Base-by-base conservation (phyloP, 192 early-diverging fungal genomes). In the Coemansia sp. region DNA sequence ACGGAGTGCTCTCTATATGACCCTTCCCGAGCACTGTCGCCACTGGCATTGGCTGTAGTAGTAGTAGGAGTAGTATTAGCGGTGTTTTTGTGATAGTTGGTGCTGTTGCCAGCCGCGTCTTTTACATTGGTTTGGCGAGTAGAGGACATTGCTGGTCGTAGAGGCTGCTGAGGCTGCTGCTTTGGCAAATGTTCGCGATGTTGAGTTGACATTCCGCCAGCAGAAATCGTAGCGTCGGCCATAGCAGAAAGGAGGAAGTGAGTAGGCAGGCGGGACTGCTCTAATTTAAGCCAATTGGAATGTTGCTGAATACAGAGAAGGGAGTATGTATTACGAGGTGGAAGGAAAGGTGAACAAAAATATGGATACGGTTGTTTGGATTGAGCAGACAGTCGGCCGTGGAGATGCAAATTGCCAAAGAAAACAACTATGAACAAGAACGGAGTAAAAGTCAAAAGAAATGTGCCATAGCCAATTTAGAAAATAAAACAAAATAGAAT, bases 141-240 rank as follows among this genome's bases (percentile, higher is more conserved):
- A 8, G 52, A 36, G 43, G 66, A 43, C 47, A 61, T 39, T n/a
- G 62, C 47, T 4, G 66, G 61, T 26, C 77, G 61, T 26, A 80
- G 77, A n/a, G 72, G 72, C 59, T 66, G 71, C 48, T 73, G 76
- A 18, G 76, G 76, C 52, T 80, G 77, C 72, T 74, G 77, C 26
- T 72, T 63, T 22, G 77, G 77, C 26, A 80, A 63, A 49, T 80
- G 77, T 62, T 80, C 77, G 26, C 77, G 72, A 26, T 67, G 77
- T 68, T 59, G 72, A 12, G 56, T 58, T 8, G 77, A 61, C 37
- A 67, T 41, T 41, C 71, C 77, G 61, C 77, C 66, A 13, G 72
- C 62, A 13, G 77, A 71, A 56, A 68, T 21, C 22, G 77, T 72
- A 41, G 68, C 73, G 68, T 80, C 77, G 9, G 77, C 72, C 77